Percentiles rank a stretch among this genome's conserved stretches.
Conservation (phyloP, 495 filamentous ascomycete species). For the Penicillium fimorum region DNA sequence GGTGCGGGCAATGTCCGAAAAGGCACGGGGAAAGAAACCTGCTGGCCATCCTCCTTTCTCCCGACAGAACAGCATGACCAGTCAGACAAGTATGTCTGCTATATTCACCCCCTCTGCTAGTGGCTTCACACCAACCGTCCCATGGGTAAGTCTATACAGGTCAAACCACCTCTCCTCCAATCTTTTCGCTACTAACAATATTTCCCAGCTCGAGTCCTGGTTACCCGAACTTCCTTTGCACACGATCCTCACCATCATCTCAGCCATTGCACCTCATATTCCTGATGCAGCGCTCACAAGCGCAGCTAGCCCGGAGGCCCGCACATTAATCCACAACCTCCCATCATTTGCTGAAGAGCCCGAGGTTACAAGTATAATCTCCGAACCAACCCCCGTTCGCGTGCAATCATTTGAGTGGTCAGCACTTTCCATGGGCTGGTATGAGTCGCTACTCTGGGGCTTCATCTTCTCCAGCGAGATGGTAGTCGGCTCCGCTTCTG, state of each 20-base stretch:
- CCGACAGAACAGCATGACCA: conserved; percentile 87
- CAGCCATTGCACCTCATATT: conserved; percentile 49
- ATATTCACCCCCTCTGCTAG: conserved; percentile 49
- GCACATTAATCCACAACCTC: conserved; percentile 47
- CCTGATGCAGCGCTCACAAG: conserved; percentile 41
- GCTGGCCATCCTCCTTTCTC: conserved; percentile 80
- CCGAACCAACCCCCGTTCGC: conserved; percentile 68
- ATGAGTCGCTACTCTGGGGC: conserved; percentile 92
- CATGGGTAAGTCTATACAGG: conserved; percentile 55
- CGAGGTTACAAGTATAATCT: conserved; percentile 55
- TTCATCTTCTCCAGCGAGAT: conserved; percentile 91
- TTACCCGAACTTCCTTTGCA: conserved; percentile 88
- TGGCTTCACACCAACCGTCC: conserved; percentile 72
- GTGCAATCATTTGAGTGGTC: conserved; percentile 97
- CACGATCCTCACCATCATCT: conserved; percentile 79
- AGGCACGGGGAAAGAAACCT: conserved; percentile 96
- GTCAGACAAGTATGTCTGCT: conserved; percentile 65
- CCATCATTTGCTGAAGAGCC: conserved; percentile 66
- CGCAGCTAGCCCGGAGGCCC: conserved; percentile 35
- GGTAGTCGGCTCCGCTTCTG: conserved; percentile 63
- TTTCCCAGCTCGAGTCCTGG: conserved; percentile 83
- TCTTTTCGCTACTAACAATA: conserved; percentile 11
- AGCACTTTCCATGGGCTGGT: conserved; percentile 89
- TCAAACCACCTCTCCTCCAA: neutral
- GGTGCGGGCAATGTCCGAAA: conserved; percentile 95